Percentiles rank a stretch among this genome's conserved stretches.
phyloP scores from a whole-genome alignment of 2,329 filamentous ascomycete species.

The Stagonosporopsis rhizophila region DNA sequence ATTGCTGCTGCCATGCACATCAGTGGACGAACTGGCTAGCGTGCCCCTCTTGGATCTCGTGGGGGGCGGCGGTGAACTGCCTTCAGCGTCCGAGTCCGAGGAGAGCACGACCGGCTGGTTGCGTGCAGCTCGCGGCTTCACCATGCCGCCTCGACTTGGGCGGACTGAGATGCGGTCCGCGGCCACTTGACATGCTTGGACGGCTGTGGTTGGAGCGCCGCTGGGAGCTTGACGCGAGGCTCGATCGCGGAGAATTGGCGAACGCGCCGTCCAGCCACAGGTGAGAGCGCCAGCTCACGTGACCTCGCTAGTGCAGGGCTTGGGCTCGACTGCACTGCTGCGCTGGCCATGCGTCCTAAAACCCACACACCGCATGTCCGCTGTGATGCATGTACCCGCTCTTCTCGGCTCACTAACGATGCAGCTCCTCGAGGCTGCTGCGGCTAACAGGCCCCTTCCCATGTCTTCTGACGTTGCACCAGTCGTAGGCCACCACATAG shows the following conservation, averaged over 20 bases:
- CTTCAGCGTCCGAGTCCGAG: slow-evolving; percentile 47
- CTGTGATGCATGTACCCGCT: slow-evolving; percentile 16
- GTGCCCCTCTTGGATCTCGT: slow-evolving; percentile 41
- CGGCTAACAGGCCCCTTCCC: slow-evolving; percentile 25
- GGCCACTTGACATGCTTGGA: slow-evolving; percentile 41
- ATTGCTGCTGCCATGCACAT: slow-evolving; percentile 24
- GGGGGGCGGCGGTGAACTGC: slow-evolving; percentile 41
- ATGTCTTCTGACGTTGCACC: slow-evolving; percentile 31
- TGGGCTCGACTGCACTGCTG: slow-evolving; percentile 2
- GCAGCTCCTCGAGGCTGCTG: slow-evolving; percentile 29
- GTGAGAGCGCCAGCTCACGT: slow-evolving; percentile 1
- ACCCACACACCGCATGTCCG: slow-evolving; percentile 17
- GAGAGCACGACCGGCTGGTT: slow-evolving; percentile 48
- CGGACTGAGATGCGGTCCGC: slow-evolving; percentile 21
- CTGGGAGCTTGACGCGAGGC: slow-evolving; percentile 15
- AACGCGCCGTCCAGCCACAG: background rate
- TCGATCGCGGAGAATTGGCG: slow-evolving; percentile 4
- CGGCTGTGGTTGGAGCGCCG: slow-evolving; percentile 22
- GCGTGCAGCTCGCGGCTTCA: slow-evolving; percentile 46
- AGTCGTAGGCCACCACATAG: slow-evolving; percentile 45
- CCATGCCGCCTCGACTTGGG: slow-evolving; percentile 46
- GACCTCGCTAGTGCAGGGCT: background rate
- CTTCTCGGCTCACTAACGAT: slow-evolving; percentile 22
- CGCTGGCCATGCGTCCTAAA: slow-evolving; percentile 9
- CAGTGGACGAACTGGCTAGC: slow-evolving; percentile 31